Evolutionary conservation across 805 yeast genomes (phyloP), one percentile per base, ranked within the genome.

Genomic region (Teunomyces stri): DNA sequence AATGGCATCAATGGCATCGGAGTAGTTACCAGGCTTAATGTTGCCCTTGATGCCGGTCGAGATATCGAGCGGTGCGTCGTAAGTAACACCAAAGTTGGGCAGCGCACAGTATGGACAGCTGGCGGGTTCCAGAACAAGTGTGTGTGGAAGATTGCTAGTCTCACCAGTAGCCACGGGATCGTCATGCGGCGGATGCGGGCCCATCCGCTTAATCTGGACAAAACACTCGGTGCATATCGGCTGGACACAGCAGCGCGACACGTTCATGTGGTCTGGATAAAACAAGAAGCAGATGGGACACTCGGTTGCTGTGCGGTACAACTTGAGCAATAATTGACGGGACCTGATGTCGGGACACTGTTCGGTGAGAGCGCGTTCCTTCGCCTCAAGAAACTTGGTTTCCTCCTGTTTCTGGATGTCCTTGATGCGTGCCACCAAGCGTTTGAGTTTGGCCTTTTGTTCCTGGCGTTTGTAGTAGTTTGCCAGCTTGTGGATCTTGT

Each of bases 201-300:
- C 96, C 29, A 83, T 70, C 44, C 99, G 78, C 64, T 88, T 89
- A 62, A 92, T 90, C 65, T 92, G 97, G 9, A 92, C 97, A 77
- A 92, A 94, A 62, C 99, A 92, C 67, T 92, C 98, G 1, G 96
- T 79, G 68, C 99, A 94, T 16, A 92, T 90, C 1, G 96, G 91
- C 64, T 92, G 98, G 43, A 80, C 79, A 64, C 99, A 92, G 65
- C 99, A 92, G 39, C 96, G 75, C 6, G 96, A 85, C 45, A 78
- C 65, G 68, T 94, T 94, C 51, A 91, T 66, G 56, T 81, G 79
- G 22, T 79, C 75, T 1, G 98, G 97, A 65, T 85, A 90, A 61
- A 78, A 88, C 7, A 94, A 74, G 62, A 92, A 92, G 62, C 99
- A 92, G 53, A 92, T 92, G 7, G 99, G 98, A 63, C 99, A 92